Base-by-base conservation (phyloP, 2,329 filamentous ascomycete species). In the Sordariomycetes sp. region DNA sequence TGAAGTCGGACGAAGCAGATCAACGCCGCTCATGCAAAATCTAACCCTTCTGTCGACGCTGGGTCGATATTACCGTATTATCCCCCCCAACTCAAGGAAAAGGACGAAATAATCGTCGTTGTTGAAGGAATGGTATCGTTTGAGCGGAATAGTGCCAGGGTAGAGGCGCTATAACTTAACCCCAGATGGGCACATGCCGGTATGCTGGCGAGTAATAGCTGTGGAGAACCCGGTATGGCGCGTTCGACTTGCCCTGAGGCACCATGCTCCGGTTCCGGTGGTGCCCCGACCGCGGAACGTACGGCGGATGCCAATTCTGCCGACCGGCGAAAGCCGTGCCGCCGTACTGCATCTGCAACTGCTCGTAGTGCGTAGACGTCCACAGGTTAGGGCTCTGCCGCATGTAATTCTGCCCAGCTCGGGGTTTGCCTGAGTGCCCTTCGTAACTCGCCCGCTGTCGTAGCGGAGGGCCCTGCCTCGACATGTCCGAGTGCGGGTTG, bases 171-270 rank as follows among this genome's bases (percentile, higher is more conserved):
- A 50, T 20, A 7, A 43, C 48, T 69, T 61, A 80, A n/a, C 77
- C 74, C 79, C 79, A 82, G n/a, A 82, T 80, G 0, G 79, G 80
- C 3, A 71, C 75, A 40, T 77, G 73, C 32, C 74, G 74, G 63
- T 83, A 83, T 6, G 80, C 78, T 5, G 80, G 79, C 3, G 80
- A 80, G 64, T 82, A 80, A 63, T 83, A 82, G 67, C 79, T 82
- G 67, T 83, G 80, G 10, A 82, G 69, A 12, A 82, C 71, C 1
- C 79, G 76, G 60, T 78, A 82, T 10, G 76, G 78, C 14, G 68
- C 63, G 54, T 37, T 60, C 61, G 40, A 58, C 16, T 34, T 65
- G 25, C 61, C 65, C 53, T 66, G 59, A 20, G 67, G 66, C 40
- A 69, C 71, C 48, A 68, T 64, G 61, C 73, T 77, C 46, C 69